These are phyloP conservation scores for Boechera stricta DNA, from an alignment of 345 rosid species.

Conservation along the genomic window DNA sequence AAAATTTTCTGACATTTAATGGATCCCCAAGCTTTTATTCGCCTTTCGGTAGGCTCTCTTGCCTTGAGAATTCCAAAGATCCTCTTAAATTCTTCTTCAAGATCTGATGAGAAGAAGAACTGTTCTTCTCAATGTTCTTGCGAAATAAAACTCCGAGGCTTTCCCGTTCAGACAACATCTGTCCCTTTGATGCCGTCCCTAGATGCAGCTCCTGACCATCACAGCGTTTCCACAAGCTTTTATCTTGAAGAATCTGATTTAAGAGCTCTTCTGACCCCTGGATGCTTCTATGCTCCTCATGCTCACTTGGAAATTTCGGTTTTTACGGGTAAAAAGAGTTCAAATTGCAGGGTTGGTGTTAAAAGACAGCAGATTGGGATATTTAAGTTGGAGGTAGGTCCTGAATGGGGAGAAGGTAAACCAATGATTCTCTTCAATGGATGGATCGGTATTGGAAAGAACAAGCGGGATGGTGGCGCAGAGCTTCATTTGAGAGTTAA, in stretches of 20 bases:
- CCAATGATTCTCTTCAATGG: constrained; percentile 79
- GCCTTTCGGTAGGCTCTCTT: constrained; percentile 83
- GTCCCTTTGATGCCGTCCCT: constrained; percentile 75
- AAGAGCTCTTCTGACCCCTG: constrained; percentile 72
- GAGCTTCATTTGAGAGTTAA: constrained; percentile 91
- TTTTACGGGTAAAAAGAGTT: constrained; percentile 67
- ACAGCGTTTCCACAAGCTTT: constrained; percentile 79
- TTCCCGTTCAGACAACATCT: constrained; percentile 77
- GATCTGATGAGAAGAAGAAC: constrained; percentile 52
- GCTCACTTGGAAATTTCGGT: constrained; percentile 75
- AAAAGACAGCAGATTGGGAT: constrained; percentile 85
- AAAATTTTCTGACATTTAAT: constrained; percentile 59
- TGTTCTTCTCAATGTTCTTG: constrained; percentile 67
- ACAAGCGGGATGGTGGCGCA: constrained; percentile 65
- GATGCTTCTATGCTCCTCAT: constrained; percentile 76
- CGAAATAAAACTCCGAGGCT: constrained; percentile 88
- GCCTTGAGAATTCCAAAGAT: constrained; percentile 74
- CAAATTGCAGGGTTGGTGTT: constrained; percentile 72
- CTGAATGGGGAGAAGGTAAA: constrained; percentile 87
- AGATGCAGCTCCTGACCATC: constrained; percentile 76
- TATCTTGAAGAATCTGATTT: constrained; percentile 92
- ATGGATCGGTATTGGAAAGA: constrained; percentile 89
- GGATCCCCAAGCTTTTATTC: constrained; percentile 97
- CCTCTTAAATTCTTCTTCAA: constrained; percentile 49
- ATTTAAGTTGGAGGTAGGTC: constrained; percentile 81